A percentile compares a stretch with the other conserved stretches of the same genome.
These are phyloP conservation scores for Mycocentrospora acerina DNA, from an alignment of 2,329 filamentous ascomycete genomes.

Conservation along the genomic window DNA sequence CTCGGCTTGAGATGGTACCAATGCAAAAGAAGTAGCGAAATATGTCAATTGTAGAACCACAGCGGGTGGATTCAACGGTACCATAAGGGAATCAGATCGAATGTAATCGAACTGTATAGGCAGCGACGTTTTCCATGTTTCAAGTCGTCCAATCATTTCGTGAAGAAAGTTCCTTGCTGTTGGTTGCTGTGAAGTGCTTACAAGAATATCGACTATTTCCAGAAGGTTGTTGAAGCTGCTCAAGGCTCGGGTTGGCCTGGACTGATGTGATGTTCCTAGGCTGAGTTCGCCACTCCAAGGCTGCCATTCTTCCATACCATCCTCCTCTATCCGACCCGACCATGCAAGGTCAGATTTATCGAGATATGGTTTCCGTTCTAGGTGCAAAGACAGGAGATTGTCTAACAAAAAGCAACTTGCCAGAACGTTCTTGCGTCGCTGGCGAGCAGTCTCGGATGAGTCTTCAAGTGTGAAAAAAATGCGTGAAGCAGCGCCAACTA, in stretches of 20 bases:
- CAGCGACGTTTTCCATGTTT: constrained; percentile 40
- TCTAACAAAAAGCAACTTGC: constrained; percentile 65
- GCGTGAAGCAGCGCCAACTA: constrained; percentile 64
- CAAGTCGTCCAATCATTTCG: constrained; percentile 40
- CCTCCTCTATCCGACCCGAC: constrained; percentile 58
- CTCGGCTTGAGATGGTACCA: constrained; percentile 22
- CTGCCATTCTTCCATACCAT: constrained; percentile 73
- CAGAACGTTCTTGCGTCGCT: constrained; percentile 44
- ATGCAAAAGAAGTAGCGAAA: constrained; percentile 18
- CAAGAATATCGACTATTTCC: constrained; percentile 28
- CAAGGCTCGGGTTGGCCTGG: constrained; percentile 43
- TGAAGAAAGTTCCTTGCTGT: constrained; percentile 28
- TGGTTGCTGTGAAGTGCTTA: constrained; percentile 11
- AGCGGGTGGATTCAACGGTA: constrained; percentile 27
- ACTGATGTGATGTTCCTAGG: constrained; percentile 16
- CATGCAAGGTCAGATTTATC: constrained; percentile 49
- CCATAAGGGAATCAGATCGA: constrained; percentile 14
- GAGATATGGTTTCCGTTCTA: constrained; percentile 54
- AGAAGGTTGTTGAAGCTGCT: constrained; percentile 58
- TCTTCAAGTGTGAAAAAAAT: constrained; percentile 48
- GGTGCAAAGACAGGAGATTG: constrained; percentile 55
- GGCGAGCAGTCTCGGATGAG: constrained; percentile 27
- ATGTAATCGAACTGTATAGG: constrained; percentile 27
- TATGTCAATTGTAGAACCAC: constrained; percentile 30
- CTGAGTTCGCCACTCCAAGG: constrained; percentile 62